Base-by-base conservation (phyloP, 116 monocot species). In the Dioscorea cayenensis region DNA sequence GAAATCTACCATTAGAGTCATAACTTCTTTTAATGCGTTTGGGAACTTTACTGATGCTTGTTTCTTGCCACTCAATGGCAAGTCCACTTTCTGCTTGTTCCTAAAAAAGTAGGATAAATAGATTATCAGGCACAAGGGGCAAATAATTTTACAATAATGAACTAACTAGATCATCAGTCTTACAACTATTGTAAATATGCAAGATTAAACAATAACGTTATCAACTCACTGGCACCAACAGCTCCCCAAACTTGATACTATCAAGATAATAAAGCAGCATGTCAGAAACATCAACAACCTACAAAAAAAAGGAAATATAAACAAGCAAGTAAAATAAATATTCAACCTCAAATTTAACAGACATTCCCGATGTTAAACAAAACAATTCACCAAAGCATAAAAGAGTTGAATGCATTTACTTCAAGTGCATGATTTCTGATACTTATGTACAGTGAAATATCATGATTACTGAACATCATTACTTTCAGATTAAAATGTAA, bases 271-370 rank as follows among this genome's bases (percentile, higher is more conserved):
- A 48, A 75, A 36, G 84, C 28, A 95, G 70, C 67, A 83, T 72
- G 27, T 87, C 80, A 59, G 89, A 92, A 58, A 95, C 74, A 70
- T 95, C 92, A 62, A 76, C 60, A 78, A 90, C 87, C 95, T 95
- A 72, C 28, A 82, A 82, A 27, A 77, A 58, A 0, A 55, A 9
- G 23, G 12, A 7, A 43, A 68, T n/a, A 49, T 12, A 22, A 49
- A 23, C 2, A 0, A 27, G 62, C 14, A 11, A 11, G 22, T 62
- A 7, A 62, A 62, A 62, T 62, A 1, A 62, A 27, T 23, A 62
- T 6, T 0, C 12, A 22, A 12, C n/a, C 23, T 62, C 8, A 23
- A 62, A 62, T 27, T 23, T 62, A 23, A 20, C 4, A 62, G 7
- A 22, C 10, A 62, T 43, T 7, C 43, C 8, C 25, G 62, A 62